Percentiles rank a stretch among this genome's conserved stretches.
phyloP scores from a whole-genome alignment of 805 yeast species.

The Blastobotrys americana region DNA sequence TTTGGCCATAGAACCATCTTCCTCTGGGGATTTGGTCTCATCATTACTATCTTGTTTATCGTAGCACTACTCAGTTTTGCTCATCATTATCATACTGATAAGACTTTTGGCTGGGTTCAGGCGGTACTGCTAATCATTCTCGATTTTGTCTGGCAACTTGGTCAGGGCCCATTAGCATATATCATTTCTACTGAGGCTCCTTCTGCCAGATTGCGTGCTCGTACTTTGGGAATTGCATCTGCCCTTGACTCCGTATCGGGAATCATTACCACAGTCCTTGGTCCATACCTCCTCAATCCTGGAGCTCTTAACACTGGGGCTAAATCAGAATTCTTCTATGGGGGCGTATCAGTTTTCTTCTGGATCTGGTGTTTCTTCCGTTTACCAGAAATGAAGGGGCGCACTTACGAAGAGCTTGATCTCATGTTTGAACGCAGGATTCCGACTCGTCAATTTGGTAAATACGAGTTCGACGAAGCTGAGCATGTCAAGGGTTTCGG shows the following conservation, averaged over 20 bases:
- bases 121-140: conserved; percentile 42
- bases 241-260: conserved; percentile 22
- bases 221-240: conserved; percentile 38
- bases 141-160: conserved; percentile 40
- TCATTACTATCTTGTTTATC: conserved; percentile 33
- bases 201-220: conserved; percentile 36
- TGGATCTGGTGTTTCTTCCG: conserved; percentile 42
- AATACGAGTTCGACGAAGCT: neutral
- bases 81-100: conserved; percentile 24
- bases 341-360: conserved; percentile 30
- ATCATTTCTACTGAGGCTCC: conserved; percentile 38
- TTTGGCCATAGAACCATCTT: conserved; percentile 22
- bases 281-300: conserved; percentile 45
- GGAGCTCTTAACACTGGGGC: conserved; percentile 40
- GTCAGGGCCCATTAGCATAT: conserved; percentile 39
- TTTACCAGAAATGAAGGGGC: conserved; percentile 52
- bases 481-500: conserved; percentile 6
- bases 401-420: conserved; percentile 56
- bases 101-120: conserved; percentile 20
- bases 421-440: conserved; percentile 37
- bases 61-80: conserved; percentile 36
- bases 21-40: conserved; percentile 32
- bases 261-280: conserved; percentile 16
- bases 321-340: conserved; percentile 43
- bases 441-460: conserved; percentile 24